A percentile compares a stretch with the other conserved stretches of the same genome.
These are phyloP conservation scores for Rhizopogon roseolus DNA, from an alignment of 768 basidiomycete genomes.

Conservation along the genomic window DNA sequence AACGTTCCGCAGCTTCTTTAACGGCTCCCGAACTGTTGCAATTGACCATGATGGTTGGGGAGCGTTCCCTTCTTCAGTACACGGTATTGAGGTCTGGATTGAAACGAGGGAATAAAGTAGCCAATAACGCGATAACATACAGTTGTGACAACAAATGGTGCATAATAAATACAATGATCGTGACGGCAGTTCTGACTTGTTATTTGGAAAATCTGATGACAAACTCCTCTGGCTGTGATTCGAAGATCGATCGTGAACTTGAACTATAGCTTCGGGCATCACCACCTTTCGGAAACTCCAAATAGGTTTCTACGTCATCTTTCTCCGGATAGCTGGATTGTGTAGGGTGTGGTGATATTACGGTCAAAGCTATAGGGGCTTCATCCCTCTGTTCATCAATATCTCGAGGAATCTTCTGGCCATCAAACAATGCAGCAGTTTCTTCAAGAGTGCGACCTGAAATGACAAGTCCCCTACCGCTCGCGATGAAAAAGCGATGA, in stretches of 20 bases:
- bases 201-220: neutral
- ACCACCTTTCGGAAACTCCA: constrained; percentile 3
- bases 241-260: neutral
- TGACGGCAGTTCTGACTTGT: neutral
- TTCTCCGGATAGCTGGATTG: neutral
- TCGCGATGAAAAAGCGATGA: neutral
- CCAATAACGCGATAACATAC: neutral
- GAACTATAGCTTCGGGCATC: neutral
- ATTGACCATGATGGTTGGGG: constrained; percentile 62
- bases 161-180: constrained; percentile 8
- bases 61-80: constrained; percentile 52
- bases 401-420: constrained; percentile 33
- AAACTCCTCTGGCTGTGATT: constrained; percentile 6
- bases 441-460: constrained; percentile 65
- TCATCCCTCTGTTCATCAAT: constrained; percentile 44
- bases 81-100: constrained; percentile 59
- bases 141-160: neutral
- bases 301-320: neutral
- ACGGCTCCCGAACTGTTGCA: constrained; percentile 34
- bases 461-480: constrained; percentile 8
- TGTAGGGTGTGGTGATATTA: neutral
- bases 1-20: constrained; percentile 46
- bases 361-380: constrained; percentile 33
- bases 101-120: constrained; percentile 2
- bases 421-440: constrained; percentile 68